A percentile compares a stretch with the other conserved stretches of the same genome.
phyloP scores from a whole-genome alignment of 495 filamentous ascomycete species.

The Articulospora tetracladia region DNA sequence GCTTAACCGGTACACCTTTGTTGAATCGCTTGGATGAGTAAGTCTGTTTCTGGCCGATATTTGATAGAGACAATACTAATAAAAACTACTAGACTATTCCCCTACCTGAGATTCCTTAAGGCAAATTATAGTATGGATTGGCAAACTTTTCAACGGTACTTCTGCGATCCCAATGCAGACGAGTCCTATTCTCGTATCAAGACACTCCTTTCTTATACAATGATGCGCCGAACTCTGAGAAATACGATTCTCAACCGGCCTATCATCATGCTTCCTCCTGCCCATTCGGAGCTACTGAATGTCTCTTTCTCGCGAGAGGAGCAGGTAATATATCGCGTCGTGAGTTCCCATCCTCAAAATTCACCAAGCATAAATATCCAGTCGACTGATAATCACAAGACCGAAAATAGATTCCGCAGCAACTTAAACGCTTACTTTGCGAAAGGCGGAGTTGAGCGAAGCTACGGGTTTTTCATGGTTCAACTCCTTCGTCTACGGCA shows the following conservation, averaged over 20 bases:
- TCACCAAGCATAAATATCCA: no score
- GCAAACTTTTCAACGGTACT: conserved; percentile 45
- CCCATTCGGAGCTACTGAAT: conserved; percentile 21
- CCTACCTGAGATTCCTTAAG: conserved; percentile 56
- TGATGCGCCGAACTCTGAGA: conserved; percentile 50
- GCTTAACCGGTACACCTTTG: conserved; percentile 59
- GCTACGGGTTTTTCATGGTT: conserved; percentile 19
- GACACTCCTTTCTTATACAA: conserved; percentile 38
- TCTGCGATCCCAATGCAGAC: conserved; percentile 30
- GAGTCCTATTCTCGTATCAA: conserved; percentile 34
- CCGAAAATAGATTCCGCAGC: conserved; percentile 13
- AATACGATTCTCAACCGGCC: conserved; percentile 50
- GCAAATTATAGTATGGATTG: conserved; percentile 39
- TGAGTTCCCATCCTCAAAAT: conserved; percentile 32
- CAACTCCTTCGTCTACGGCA: conserved; percentile 43
- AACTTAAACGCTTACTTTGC: conserved; percentile 14
- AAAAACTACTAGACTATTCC: conserved; percentile 48
- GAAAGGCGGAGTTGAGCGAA: conserved; percentile 2
- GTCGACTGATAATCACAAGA: neutral
- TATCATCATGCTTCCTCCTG: conserved; percentile 50
- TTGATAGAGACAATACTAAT: conserved; percentile 7
- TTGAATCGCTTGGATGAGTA: conserved; percentile 36
- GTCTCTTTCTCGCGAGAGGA: conserved; percentile 26
- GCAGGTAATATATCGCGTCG: conserved; percentile 47
- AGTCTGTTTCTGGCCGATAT: conserved; percentile 7